Conservation (phyloP, 768 basidiomycete genomes). For the Tephrocybe sp. region DNA sequence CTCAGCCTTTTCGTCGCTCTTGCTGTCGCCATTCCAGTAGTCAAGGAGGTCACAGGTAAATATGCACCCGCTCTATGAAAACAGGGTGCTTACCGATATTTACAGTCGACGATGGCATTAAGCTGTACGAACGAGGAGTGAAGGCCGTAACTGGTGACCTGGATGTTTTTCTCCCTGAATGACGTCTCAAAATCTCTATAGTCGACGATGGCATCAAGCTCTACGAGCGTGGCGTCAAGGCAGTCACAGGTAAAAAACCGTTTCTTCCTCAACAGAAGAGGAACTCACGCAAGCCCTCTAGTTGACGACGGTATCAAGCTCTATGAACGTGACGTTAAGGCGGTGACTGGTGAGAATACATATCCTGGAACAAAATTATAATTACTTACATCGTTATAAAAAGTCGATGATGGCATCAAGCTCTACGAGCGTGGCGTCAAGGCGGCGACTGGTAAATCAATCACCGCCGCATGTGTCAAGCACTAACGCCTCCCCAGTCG, state of each 20-base stretch:
- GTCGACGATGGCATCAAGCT: constrained; percentile 8
- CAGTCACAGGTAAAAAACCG: neutral
- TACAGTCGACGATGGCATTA: constrained; percentile 7
- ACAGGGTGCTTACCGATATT: neutral
- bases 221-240: constrained; percentile 7
- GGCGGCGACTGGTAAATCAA: constrained; percentile 1
- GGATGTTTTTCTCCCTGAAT: neutral
- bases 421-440: constrained; percentile 6
- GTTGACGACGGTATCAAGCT: constrained; percentile 8
- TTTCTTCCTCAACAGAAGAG: no score
- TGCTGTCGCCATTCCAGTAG: constrained; percentile 6
- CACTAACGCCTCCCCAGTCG: neutral
- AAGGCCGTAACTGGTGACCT: neutral
- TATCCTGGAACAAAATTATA: neutral
- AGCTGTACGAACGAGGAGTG: constrained; percentile 1
- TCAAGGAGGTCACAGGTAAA: constrained; percentile 7
- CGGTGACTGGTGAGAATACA: neutral
- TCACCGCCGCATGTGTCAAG: neutral
- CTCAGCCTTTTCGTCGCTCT: constrained; percentile 8
- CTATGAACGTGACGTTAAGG: constrained; percentile 5
- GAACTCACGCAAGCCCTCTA: neutral
- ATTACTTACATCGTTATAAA: neutral
- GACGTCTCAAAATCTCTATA: no score
- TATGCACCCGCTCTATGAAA: neutral
- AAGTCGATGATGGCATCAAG: constrained; percentile 7